A percentile compares a stretch with the other conserved stretches of the same genome.
phyloP scores from a whole-genome alignment of 2,329 filamentous ascomycete genomes.

The Chrysosphaeria jannelii region DNA sequence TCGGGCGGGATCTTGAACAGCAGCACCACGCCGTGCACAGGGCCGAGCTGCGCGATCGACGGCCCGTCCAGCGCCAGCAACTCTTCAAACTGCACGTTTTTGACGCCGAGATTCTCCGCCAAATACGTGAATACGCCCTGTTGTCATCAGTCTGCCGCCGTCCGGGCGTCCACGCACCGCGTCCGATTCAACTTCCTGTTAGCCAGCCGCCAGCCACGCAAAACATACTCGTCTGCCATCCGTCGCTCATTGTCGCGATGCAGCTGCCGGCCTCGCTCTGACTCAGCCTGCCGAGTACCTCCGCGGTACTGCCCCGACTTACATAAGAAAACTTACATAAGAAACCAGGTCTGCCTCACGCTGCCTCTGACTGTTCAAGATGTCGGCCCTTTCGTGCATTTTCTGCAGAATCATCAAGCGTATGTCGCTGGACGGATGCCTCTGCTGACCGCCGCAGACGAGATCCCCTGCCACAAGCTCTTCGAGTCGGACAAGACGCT shows the following conservation, averaged over 20 bases:
- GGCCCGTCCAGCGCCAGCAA: slow-evolving; percentile 65
- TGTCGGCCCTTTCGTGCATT: slow-evolving; percentile 63
- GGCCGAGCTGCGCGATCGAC: slow-evolving; percentile 36
- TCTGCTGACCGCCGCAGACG: slow-evolving; percentile 24
- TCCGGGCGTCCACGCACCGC: too few species aligned
- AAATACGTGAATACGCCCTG: slow-evolving; percentile 92
- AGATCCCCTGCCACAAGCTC: slow-evolving; percentile 90
- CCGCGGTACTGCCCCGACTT: too few species aligned
- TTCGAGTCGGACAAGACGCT: slow-evolving; percentile 81
- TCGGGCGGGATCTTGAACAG: slow-evolving; percentile 87
- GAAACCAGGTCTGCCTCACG: too few species aligned
- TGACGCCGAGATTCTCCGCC: slow-evolving; percentile 68
- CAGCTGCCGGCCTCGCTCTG: too few species aligned
- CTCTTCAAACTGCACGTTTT: slow-evolving; percentile 90
- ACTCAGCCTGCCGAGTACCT: too few species aligned
- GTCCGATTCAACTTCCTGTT: too few species aligned
- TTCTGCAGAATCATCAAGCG: slow-evolving; percentile 99
- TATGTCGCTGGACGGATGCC: slow-evolving; percentile 7
- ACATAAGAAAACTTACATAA: too few species aligned
- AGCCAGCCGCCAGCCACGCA: too few species aligned
- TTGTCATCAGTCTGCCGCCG: too few species aligned
- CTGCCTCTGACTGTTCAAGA: too few species aligned
- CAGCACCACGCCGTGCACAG: slow-evolving; percentile 88
- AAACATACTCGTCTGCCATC: too few species aligned
- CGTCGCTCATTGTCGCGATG: too few species aligned